Percentiles rank a stretch among this genome's conserved stretches.
These are phyloP conservation scores for Aspergillus haitiensis DNA, from an alignment of 495 filamentous ascomycete genomes.

Conservation along the genomic window DNA sequence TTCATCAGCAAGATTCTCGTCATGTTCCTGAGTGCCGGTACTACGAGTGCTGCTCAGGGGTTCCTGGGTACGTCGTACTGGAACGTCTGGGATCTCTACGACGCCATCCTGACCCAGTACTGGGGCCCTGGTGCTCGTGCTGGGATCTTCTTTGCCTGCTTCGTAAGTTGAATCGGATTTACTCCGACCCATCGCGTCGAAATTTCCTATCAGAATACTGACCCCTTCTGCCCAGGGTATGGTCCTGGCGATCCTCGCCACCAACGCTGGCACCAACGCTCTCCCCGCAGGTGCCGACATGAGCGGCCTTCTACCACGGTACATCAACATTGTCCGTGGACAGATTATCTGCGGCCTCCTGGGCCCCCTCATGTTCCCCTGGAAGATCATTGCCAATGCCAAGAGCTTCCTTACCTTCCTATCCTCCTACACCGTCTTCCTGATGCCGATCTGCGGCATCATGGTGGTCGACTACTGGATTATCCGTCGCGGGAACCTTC, in stretches of 20 bases:
- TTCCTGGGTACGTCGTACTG: constrained; percentile 31
- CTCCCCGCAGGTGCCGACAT: constrained; percentile 58
- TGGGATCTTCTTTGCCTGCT: constrained; percentile 42
- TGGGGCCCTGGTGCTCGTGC: constrained; percentile 41
- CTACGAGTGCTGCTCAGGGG: constrained; percentile 2
- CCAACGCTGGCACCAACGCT: constrained; percentile 56
- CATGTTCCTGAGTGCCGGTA: constrained; percentile 18
- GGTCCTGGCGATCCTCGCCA: constrained; percentile 36
- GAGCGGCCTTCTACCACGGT: constrained; percentile 51
- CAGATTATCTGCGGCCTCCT: constrained; percentile 52
- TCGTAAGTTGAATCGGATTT: constrained; percentile 1
- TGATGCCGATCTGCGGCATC: constrained; percentile 40
- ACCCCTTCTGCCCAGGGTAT: constrained; percentile 7
- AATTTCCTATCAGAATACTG: neutral
- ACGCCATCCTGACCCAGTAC: constrained; percentile 22
- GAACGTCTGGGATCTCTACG: constrained; percentile 29
- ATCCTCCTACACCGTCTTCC: constrained; percentile 47
- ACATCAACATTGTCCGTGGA: constrained; percentile 57
- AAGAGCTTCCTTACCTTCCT: constrained; percentile 52
- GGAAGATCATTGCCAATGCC: constrained; percentile 32
- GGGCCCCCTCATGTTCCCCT: constrained; percentile 48
- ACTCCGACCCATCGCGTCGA: neutral
- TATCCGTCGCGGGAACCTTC: constrained; percentile 27
- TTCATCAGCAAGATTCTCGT: constrained; percentile 23
- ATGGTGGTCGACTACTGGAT: constrained; percentile 44